phyloP scores from a whole-genome alignment of 305 asterid species.

The Fraxinus xanthoxyloides region DNA sequence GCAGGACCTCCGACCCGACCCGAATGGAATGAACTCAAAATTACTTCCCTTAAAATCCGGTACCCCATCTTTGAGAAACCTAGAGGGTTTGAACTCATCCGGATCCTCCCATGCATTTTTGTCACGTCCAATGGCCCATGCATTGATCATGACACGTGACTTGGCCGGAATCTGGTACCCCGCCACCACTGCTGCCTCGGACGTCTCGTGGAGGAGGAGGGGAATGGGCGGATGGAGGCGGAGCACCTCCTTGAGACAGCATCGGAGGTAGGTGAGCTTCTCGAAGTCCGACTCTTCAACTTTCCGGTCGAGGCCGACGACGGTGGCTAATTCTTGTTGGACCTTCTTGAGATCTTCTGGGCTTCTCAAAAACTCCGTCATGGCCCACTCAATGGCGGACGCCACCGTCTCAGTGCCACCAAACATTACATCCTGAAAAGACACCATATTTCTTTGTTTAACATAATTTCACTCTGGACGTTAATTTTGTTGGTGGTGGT shows the following conservation, averaged over 20 bases:
- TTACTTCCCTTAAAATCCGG: constrained; percentile 71
- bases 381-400: constrained; percentile 82
- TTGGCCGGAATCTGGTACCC: constrained; percentile 68
- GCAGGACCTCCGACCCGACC: constrained; percentile 90
- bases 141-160: constrained; percentile 67
- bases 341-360: constrained; percentile 56
- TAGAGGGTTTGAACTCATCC: constrained; percentile 45
- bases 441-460: not conserved
- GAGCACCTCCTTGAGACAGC: constrained; percentile 75
- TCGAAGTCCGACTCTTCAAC: constrained; percentile 68
- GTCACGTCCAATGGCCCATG: constrained; percentile 83
- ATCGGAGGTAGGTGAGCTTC: constrained; percentile 54
- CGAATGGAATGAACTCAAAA: constrained; percentile 81
- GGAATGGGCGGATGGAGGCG: constrained; percentile 95
- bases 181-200: constrained; percentile 47
- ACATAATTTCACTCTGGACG: not conserved
- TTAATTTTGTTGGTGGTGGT: not conserved
- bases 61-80: constrained; percentile 48
- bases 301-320: constrained; percentile 55
- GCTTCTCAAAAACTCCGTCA: constrained; percentile 66
- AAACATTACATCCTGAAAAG: constrained; percentile 73
- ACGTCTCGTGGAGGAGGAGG: constrained; percentile 79
- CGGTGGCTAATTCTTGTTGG: constrained; percentile 59
- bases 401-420: constrained; percentile 96
- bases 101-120: constrained; percentile 65